Conservation (phyloP, 2,329 filamentous ascomycete genomes). For the Periconia sp. region DNA sequence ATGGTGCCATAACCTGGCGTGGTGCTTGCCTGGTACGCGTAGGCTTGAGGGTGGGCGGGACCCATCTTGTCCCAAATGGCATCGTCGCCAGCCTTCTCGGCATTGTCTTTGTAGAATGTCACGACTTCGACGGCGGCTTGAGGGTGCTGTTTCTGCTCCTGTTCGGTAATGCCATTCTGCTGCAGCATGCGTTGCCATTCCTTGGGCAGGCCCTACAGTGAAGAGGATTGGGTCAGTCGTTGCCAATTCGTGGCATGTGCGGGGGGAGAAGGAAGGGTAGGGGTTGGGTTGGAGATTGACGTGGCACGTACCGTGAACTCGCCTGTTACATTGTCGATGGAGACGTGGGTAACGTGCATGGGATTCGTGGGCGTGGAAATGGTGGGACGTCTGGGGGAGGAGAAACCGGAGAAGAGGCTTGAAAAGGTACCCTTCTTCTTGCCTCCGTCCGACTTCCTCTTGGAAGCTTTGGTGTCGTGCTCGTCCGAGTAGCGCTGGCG, state of each 20-base stretch:
- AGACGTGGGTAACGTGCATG: conserved; percentile 96
- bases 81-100: conserved; percentile 77
- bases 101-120: conserved; percentile 95
- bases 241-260: background rate
- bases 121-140: conserved; percentile 96
- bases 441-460: conserved; percentile 36
- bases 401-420: conserved; percentile 41
- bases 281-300: conserved; percentile 3
- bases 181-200: conserved; percentile 97
- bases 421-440: conserved; percentile 47
- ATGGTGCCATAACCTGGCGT: conserved; percentile 44
- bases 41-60: conserved; percentile 67
- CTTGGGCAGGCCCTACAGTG: conserved; percentile 78
- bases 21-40: conserved; percentile 41
- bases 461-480: conserved; percentile 24
- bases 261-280: background rate
- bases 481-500: conserved; percentile 46
- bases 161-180: conserved; percentile 93
- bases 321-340: conserved; percentile 93
- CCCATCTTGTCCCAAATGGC: conserved; percentile 96
- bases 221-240: conserved; percentile 11
- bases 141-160: conserved; percentile 92
- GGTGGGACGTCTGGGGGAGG: conserved; percentile 81
- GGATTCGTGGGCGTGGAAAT: conserved; percentile 99
- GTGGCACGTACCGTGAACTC: conserved; percentile 77